Base-by-base conservation (phyloP, 495 filamentous ascomycete genomes). In the Immersiella caudata region DNA sequence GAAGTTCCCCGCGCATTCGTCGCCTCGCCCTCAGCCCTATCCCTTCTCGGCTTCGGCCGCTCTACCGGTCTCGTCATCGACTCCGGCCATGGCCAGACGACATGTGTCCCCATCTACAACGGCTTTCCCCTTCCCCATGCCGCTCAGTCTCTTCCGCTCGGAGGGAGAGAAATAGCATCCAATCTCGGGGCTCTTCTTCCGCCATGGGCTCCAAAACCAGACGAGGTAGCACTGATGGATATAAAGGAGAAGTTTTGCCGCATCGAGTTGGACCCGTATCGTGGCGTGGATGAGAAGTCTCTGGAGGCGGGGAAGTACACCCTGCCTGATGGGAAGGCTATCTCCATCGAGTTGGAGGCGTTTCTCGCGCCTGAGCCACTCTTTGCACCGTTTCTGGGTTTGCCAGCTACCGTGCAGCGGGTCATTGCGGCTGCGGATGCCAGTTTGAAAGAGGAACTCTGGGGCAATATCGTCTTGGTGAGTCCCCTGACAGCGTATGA, bases 221-320 rank as follows among this genome's bases (percentile, higher is more conserved):
- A 55, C 12, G 16, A 55, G 20, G 14, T n/a, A n/a, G 12, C 20
- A 22, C 2, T 55, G 52, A 8, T 20, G 52, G 52, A 55, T 11
- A 22, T 55, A 22, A 55, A 55, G 52, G 52, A 55, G 21, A 55
- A 22, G 52, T 55, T 55, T 55, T 55, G 52, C n/a, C 52, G 20
- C 7, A 14, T 55, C n/a, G 52, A n/a, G 52, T 2, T 55, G 2
- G 52, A 55, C 20, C 52, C 52, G 52, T 55, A 55, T 55, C 52
- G n/a, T 22, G 52, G 20, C 12, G 52, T 55, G 6, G 1, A 14
- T 55, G 52, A 55, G 24, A 22, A 55, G 6, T 2, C 3, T 2
- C n/a, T n/a, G 6, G 7, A 55, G n/a, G 20, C 52, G 52, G 16
- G n/a, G 24, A 2, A 22, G 52, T 55, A 55, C n/a, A 55, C 52